Percentiles rank a stretch among this genome's conserved stretches.
These are phyloP conservation scores for Hypoxylon rubiginosum DNA, from an alignment of 2,329 filamentous ascomycete genomes.

Conservation along the genomic window DNA sequence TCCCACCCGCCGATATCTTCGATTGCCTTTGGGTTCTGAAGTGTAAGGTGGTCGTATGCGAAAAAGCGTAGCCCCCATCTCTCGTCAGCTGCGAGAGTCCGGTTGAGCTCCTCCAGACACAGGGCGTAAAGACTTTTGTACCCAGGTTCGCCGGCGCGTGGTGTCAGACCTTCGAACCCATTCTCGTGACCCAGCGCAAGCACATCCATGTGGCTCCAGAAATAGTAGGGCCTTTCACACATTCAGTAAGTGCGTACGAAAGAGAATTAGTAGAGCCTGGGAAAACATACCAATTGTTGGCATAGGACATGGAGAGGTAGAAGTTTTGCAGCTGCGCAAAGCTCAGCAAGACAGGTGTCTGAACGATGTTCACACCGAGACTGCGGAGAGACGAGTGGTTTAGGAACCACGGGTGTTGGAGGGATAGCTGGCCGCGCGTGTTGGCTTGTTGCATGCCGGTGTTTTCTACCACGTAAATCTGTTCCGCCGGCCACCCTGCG, in stretches of 20 bases:
- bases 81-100: conserved; percentile 50
- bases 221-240: conserved; percentile 59
- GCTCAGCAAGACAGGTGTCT: conserved; percentile 64
- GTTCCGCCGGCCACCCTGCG: conserved; percentile 68
- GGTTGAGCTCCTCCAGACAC: conserved; percentile 54
- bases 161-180: conserved; percentile 53
- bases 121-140: conserved; percentile 60
- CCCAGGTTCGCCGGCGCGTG: conserved; percentile 51
- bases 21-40: conserved; percentile 67
- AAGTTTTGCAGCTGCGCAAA: conserved; percentile 71
- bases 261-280: background rate
- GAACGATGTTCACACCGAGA: conserved; percentile 66
- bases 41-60: conserved; percentile 69
- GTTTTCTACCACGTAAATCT: conserved; percentile 72
- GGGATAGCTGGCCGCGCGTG: conserved; percentile 59
- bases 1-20: conserved; percentile 69
- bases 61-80: conserved; percentile 69
- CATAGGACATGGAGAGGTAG: conserved; percentile 61
- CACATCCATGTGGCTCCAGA: conserved; percentile 71
- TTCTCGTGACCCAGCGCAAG: conserved; percentile 60
- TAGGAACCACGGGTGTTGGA: conserved; percentile 70
- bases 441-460: conserved; percentile 69
- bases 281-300: conserved; percentile 53
- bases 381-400: conserved; percentile 63
- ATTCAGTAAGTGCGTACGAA: background rate